Evolutionary conservation across 306 rosid genomes (phyloP).

Genomic region (Cotoneaster glaucophyllus): DNA sequence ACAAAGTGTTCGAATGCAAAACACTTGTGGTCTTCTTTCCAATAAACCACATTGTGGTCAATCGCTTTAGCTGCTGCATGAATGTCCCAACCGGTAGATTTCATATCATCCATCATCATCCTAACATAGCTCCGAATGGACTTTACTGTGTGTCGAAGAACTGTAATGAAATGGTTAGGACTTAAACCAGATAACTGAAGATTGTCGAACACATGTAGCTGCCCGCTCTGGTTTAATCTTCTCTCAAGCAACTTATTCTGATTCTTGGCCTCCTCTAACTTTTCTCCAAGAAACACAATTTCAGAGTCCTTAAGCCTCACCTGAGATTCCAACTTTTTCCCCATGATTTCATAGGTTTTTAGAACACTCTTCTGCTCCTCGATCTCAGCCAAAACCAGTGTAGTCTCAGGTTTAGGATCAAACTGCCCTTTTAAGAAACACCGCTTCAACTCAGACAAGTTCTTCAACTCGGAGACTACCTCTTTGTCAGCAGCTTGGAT

Average conservation of each 20-base stretch:
- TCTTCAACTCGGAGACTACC: conserved; percentile 55
- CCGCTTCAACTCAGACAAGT: conserved; percentile 73
- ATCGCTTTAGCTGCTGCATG: conserved; percentile 58
- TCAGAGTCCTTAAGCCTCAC: conserved; percentile 72
- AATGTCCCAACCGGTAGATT: conserved; percentile 53
- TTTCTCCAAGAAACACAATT: conserved; percentile 60
- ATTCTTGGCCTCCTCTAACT: conserved; percentile 49
- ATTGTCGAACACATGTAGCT: conserved; percentile 35
- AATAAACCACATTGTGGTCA: conserved; percentile 37
- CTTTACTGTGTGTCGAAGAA: conserved; percentile 54
- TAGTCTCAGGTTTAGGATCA: conserved; percentile 54
- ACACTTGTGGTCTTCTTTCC: conserved; percentile 68
- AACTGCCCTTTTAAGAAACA: conserved; percentile 67
- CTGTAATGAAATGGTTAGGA: conserved; percentile 47
- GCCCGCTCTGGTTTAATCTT: conserved; percentile 65
- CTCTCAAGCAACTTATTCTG: conserved; percentile 55
- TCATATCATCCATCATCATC: conserved; percentile 60
- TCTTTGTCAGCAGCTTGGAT: conserved; percentile 60
- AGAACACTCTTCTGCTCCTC: conserved; percentile 68
- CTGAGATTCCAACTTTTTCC: conserved; percentile 73
- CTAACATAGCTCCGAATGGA: conserved; percentile 55
- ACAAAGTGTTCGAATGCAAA: conserved; percentile 68
- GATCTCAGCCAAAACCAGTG: conserved; percentile 53
- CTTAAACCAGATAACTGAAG: conserved; percentile 50
- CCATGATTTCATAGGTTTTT: conserved; percentile 51